Base-by-base conservation (phyloP, 306 rosid genomes). In the Senna tora region DNA sequence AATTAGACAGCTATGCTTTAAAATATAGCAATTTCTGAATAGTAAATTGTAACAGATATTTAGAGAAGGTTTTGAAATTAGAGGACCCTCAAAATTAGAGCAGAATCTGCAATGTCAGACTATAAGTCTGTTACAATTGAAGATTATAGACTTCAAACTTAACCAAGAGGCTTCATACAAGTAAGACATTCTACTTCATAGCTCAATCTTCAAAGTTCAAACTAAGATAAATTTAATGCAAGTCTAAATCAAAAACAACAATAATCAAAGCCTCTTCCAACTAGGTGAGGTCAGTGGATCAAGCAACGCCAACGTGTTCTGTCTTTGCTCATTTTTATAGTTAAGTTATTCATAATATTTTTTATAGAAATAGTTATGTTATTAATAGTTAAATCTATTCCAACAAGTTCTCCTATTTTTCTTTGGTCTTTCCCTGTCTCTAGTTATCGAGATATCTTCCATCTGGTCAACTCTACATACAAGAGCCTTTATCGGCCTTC, bases 1-100 rank as follows among this genome's bases (percentile, higher is more conserved):
- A 0, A 63, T 67, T 7, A 75, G 65, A 49, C 49, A 61, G 12
- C 34, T 33, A 61, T 60, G 67, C 54, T 71, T 67, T 25, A 43
- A 67, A 47, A 54, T 32, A 67, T 14, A 12, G 17, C 16, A 28
- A 57, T 33, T 30, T 39, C 4, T 5, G 5, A 13, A 20, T 7
- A 64, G 45, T 8, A 64, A 74, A 16, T 9, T 10, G 20, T 59
- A 57, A 50, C 38, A 58, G 5, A 22, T 3, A 57, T 25, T 13
- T 56, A 56, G 39, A 30, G 9, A 41, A 41, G 2, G 46, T 41
- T 41, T 9, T 41, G 13, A 4, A 43, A 33, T 13, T 33, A n/a
- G 16, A 58, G 21, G 20, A 21, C 14, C n/a, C 20, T 25, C 16
- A 57, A 16, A 60, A 16, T 16, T 36, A 34, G 20, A 33, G 46